Evolutionary conservation across 1,139 yeast genomes (phyloP), one percentile per base, ranked within the genome.

Genomic region (Candida sanyaensis): DNA sequence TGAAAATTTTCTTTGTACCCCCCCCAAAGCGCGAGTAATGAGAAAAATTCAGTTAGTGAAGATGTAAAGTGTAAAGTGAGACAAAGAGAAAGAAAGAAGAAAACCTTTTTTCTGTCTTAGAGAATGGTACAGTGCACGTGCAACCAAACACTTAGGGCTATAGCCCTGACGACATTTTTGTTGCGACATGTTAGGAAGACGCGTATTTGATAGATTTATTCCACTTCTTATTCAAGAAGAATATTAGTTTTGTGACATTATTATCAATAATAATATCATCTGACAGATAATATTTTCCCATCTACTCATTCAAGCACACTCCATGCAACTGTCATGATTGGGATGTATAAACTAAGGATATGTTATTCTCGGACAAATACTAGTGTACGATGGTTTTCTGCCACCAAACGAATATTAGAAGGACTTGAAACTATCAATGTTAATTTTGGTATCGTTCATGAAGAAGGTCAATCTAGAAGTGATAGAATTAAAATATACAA

Each of bases 401-500:
- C 42, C 11, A 40, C 23, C 30, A n/a, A 4, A 6, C 11, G 23
- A 11, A 8, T 23, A 11, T 26, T 8, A 9, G 24, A 40, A 12
- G 26, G 7, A 23, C 12, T 29, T 10, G 28, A 13, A 27, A 41
- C 44, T 9, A 28, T 36, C 5, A 23, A 34, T 42, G 7, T 42
- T 23, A 42, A 28, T 27, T 17, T 34, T 26, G 43, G 24, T 2
- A 7, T 33, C n/a, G n/a, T 32, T 11, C 28, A 41, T n/a, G 8
- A 24, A 11, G 11, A 24, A 13, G 6, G 31, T 67, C 4, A 54
- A 71, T 27, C 65, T 63, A 42, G 66, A 69, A 45, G 57, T 55
- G 43, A 64, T 68, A 12, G 63, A 28, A 21, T 13, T 24, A 7
- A 61, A 42, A 51, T 55, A 27, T 52, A 54, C 29, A 66, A 66